Evolutionary conservation across 2,329 filamentous ascomycete genomes (phyloP).

Genomic region (Cladobotryum mycophilum): DNA sequence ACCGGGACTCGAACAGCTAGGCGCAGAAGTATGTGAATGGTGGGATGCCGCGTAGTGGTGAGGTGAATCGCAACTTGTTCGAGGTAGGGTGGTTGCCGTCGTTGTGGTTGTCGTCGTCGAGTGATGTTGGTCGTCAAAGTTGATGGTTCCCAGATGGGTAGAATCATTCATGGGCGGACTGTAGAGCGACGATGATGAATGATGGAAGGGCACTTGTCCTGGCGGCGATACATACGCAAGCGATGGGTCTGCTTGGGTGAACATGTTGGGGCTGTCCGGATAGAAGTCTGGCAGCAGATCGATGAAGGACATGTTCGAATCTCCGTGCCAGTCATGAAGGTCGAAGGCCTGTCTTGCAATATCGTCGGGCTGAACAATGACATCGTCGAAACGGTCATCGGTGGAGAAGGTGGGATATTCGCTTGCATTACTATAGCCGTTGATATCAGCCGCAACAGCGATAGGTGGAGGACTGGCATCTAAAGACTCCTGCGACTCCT

Average conservation of each 20-base stretch:
- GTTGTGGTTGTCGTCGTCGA: slow-evolving; percentile 1
- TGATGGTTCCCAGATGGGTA: slow-evolving; percentile 26
- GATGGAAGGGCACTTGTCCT: slow-evolving; percentile 3
- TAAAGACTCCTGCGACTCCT: slow-evolving; percentile 15
- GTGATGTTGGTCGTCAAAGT: slow-evolving; percentile 26
- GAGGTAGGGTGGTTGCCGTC: slow-evolving; percentile 14
- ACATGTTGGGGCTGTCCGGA: slow-evolving; percentile 11
- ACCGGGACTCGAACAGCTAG: slow-evolving; percentile 19
- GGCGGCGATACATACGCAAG: not conserved
- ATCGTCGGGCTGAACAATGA: not conserved
- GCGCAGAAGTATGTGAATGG: slow-evolving; percentile 13
- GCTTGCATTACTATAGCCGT: not conserved
- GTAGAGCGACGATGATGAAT: slow-evolving; percentile 4
- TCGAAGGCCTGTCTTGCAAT: slow-evolving; percentile 19
- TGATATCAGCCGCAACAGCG: not conserved
- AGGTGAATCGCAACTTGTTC: slow-evolving; percentile 13
- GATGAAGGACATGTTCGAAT: slow-evolving; percentile 28
- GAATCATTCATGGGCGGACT: slow-evolving; percentile 17
- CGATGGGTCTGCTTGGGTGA: slow-evolving; percentile 7
- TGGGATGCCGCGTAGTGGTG: slow-evolving; percentile 21
- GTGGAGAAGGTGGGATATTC: not conserved
- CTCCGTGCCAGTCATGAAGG: slow-evolving; percentile 27
- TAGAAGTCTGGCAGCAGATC: slow-evolving; percentile 26
- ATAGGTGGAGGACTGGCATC: not conserved
- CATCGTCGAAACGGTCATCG: not conserved